Conservation (phyloP, 208 protist species). For the Strigomonas galati region DNA sequence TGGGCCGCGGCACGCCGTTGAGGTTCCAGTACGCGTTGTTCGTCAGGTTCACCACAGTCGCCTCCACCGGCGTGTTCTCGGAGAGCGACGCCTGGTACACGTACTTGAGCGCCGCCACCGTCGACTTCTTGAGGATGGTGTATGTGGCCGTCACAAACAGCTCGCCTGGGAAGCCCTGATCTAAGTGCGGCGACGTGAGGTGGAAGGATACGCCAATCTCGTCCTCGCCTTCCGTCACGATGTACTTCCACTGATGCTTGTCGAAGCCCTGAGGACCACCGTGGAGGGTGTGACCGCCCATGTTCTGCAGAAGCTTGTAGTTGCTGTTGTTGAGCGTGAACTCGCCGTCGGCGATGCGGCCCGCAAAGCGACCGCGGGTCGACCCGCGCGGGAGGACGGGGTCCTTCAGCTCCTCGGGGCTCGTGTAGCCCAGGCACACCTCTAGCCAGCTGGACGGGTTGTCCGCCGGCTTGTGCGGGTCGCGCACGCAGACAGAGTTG, state of each 20-base stretch:
- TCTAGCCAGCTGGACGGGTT: conserved; percentile 39
- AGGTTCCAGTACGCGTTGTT: conserved; percentile 86
- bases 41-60: conserved; percentile 72
- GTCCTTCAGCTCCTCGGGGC: conserved; percentile 32
- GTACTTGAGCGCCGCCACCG: conserved; percentile 47
- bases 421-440: conserved; percentile 47
- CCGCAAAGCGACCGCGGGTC: conserved; percentile 58
- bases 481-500: conserved; percentile 57
- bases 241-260: conserved; percentile 67
- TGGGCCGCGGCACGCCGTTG: conserved; percentile 52
- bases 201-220: conserved; percentile 72
- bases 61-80: conserved; percentile 50
- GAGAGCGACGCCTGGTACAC: conserved; percentile 43
- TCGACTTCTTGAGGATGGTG: conserved; percentile 40
- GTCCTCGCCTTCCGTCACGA: conserved; percentile 61
- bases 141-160: conserved; percentile 68
- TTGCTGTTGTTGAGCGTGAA: conserved; percentile 39
- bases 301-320: conserved; percentile 67
- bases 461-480: conserved; percentile 23
- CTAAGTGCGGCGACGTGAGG: conserved; percentile 62
- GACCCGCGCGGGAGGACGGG: conserved; percentile 19
- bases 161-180: conserved; percentile 81
- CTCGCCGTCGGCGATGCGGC: conserved; percentile 57
- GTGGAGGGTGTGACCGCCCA: conserved; percentile 58
- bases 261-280: conserved; percentile 63